phyloP scores from a whole-genome alignment of 164 flowering plant genomes.

The Brasenia schreberi region DNA sequence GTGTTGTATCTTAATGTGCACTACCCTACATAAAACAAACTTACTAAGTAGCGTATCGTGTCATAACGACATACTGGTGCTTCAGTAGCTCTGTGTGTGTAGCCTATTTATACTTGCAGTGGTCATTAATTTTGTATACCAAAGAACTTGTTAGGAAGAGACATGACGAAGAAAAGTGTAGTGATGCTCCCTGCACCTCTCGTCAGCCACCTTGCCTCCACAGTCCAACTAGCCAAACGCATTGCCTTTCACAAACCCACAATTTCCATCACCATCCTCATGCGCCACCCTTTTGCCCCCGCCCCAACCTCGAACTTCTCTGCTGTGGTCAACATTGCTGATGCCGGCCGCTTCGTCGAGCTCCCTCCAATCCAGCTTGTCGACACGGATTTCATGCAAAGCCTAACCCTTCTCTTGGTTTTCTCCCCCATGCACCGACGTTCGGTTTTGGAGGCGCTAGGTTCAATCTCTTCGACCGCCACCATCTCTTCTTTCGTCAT shows the following conservation, averaged over 20 bases:
- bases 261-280: constrained; percentile 1
- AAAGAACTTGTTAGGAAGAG: too few relatives aligned
- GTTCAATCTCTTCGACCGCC: background rate
- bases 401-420: background rate
- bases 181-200: background rate
- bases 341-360: constrained; percentile 1
- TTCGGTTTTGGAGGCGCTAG: background rate
- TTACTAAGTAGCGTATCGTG: too few relatives aligned
- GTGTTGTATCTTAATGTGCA: too few relatives aligned
- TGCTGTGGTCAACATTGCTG: background rate
- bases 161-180: background rate
- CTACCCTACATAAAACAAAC: too few relatives aligned
- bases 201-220: constrained; percentile 1
- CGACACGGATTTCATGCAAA: background rate
- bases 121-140: too few relatives aligned
- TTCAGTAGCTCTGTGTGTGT: too few relatives aligned
- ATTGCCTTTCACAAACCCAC: background rate
- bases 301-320: background rate
- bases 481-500: background rate
- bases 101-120: too few relatives aligned
- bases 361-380: background rate
- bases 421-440: background rate
- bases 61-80: too few relatives aligned
- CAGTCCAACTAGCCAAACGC: background rate
- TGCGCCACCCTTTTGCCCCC: background rate